A percentile compares a stretch with the other conserved stretches of the same genome.
phyloP scores from a whole-genome alignment of 352 stramenopile genomes.

The Paralagenidium karlingii region DNA sequence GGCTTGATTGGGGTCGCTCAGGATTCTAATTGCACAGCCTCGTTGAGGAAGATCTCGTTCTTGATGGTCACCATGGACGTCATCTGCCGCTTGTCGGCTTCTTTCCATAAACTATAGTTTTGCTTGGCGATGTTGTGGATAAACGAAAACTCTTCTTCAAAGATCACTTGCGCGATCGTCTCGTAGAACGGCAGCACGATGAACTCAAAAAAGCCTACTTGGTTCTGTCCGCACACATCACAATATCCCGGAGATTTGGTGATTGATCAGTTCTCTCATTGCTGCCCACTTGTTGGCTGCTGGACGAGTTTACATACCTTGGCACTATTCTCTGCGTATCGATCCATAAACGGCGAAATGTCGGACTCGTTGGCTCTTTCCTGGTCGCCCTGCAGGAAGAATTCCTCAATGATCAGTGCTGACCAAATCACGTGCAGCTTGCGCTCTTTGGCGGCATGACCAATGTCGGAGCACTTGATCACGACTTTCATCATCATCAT shows the following conservation, averaged over 20 bases:
- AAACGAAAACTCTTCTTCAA: conserved; percentile 59
- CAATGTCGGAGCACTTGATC: conserved; percentile 87
- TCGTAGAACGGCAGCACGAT: conserved; percentile 78
- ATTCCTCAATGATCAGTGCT: conserved; percentile 89
- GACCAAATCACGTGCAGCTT: conserved; percentile 82
- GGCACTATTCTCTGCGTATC: conserved; percentile 74
- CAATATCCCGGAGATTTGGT: too few relatives aligned
- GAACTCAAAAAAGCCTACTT: conserved; percentile 82
- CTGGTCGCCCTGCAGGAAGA: conserved; percentile 91
- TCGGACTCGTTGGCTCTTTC: conserved; percentile 82
- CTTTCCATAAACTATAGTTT: conserved; percentile 78
- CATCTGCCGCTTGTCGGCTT: conserved; percentile 61
- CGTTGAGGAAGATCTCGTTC: conserved; percentile 59
- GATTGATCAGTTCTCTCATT: too few relatives aligned
- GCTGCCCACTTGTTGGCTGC: too few relatives aligned
- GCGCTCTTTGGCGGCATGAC: conserved; percentile 81
- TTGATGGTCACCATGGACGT: conserved; percentile 78
- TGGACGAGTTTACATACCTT: conserved; percentile 15
- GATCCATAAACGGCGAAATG: conserved; percentile 89
- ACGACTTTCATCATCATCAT: conserved; percentile 82
- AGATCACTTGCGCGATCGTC: conserved; percentile 61
- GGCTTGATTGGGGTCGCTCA: too few relatives aligned
- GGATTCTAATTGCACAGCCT: too few relatives aligned
- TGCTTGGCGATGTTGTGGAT: conserved; percentile 69
- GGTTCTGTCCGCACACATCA: conserved; percentile 17